Evolutionary conservation across 345 rosid genomes (phyloP).

Genomic region (Salix brachista): DNA sequence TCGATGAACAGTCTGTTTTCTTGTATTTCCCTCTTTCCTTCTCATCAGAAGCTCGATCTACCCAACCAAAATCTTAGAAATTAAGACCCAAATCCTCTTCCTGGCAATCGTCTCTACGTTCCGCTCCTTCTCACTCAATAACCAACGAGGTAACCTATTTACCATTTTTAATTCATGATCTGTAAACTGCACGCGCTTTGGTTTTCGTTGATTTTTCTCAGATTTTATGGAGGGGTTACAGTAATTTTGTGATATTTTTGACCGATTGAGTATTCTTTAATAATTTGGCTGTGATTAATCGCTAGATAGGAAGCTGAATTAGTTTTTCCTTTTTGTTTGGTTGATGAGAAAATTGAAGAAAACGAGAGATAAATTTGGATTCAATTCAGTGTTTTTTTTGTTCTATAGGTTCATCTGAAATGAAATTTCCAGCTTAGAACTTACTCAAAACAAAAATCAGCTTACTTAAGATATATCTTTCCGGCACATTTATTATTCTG

Average conservation of each 20-base stretch:
- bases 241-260: background rate
- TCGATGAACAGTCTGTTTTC: slow-evolving; percentile 14
- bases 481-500: background rate
- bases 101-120: background rate
- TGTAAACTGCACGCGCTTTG: background rate
- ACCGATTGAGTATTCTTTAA: background rate
- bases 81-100: background rate
- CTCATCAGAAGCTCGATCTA: slow-evolving; percentile 13
- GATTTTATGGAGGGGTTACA: background rate
- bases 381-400: background rate
- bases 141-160: slow-evolving; percentile 9
- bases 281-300: background rate
- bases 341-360: background rate
- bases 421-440: background rate
- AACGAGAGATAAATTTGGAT: background rate
- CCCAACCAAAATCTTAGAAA: slow-evolving; percentile 6
- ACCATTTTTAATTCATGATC: slow-evolving; percentile 3
- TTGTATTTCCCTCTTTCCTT: background rate
- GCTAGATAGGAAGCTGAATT: background rate
- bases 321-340: background rate
- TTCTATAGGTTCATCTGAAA: background rate
- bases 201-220: background rate
- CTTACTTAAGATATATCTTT: background rate
- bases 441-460: background rate
- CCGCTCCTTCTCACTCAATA: background rate